Conservation (phyloP, 2,329 filamentous ascomycete genomes). For the Arthrobotrys sinensis region DNA sequence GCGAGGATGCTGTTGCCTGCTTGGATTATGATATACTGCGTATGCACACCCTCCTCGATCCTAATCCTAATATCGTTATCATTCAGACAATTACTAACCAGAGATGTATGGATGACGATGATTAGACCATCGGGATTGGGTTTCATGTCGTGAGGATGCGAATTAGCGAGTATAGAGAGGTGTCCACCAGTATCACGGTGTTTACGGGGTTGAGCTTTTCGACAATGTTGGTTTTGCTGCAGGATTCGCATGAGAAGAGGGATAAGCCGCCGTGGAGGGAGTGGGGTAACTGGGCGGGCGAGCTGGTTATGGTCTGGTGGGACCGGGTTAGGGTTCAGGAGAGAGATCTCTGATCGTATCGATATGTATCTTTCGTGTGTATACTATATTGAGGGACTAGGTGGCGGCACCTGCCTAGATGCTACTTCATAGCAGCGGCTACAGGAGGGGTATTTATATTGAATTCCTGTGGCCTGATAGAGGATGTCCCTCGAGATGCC, state of each 20-base stretch:
- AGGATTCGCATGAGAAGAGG: slow-evolving; percentile 54
- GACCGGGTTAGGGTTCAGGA: slow-evolving; percentile 45
- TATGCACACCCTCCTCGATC: slow-evolving; percentile 67
- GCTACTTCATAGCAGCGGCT: background rate
- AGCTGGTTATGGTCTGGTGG: slow-evolving; percentile 53
- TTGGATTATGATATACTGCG: slow-evolving; percentile 83
- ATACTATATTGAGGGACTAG: too few relatives aligned
- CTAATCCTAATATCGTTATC: slow-evolving; percentile 8
- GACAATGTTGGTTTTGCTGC: slow-evolving; percentile 55
- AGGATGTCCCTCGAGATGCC: too few relatives aligned
- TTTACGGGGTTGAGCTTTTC: slow-evolving; percentile 52
- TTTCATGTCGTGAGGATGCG: slow-evolving; percentile 62
- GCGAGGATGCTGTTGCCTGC: slow-evolving; percentile 80
- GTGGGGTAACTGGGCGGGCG: slow-evolving; percentile 40
- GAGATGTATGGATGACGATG: background rate
- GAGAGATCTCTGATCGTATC: slow-evolving; percentile 28
- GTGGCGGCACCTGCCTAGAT: too few relatives aligned
- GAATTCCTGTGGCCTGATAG: too few relatives aligned
- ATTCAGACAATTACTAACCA: background rate
- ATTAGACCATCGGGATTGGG: slow-evolving; percentile 47
- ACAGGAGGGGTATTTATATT: too few relatives aligned
- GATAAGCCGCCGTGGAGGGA: slow-evolving; percentile 52
- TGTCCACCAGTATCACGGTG: slow-evolving; percentile 59
- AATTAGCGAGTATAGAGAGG: slow-evolving; percentile 59
- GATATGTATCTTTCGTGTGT: background rate